Evolutionary conservation across 2,329 filamentous ascomycete species (phyloP).

Genomic region (Fusarium torulosum): DNA sequence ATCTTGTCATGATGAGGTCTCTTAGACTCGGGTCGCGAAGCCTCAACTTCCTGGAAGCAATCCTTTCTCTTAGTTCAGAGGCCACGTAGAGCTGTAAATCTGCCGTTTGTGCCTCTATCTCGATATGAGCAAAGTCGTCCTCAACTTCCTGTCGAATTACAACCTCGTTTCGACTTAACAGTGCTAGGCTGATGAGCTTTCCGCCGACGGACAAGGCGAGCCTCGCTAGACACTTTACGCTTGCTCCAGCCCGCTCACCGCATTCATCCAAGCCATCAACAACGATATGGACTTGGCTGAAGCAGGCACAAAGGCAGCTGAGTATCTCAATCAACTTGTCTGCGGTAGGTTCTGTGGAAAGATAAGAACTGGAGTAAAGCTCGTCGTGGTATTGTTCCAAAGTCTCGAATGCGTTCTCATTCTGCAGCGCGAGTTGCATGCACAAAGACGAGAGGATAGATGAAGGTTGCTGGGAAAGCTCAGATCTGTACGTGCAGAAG

Average conservation of each 20-base stretch:
- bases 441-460: not conserved
- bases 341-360: not conserved
- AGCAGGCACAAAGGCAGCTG: not conserved
- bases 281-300: not conserved
- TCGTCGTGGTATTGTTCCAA: not conserved
- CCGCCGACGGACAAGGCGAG: not conserved
- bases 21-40: not conserved
- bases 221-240: not conserved
- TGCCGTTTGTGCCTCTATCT: constrained; percentile 16
- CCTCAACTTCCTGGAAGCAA: not conserved
- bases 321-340: not conserved
- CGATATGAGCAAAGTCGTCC: not conserved
- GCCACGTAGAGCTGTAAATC: constrained; percentile 21
- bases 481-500: not conserved
- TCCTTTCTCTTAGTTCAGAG: not conserved
- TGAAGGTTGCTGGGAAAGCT: not conserved
- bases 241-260: not conserved
- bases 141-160: not conserved
- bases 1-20: not conserved
- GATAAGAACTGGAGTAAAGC: not conserved
- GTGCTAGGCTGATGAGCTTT: not conserved
- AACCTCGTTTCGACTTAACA: constrained; percentile 23
- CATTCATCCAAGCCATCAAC: constrained; percentile 1
- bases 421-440: not conserved
- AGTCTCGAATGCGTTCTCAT: not conserved